Percentiles rank a stretch among this genome's conserved stretches.
These are phyloP conservation scores for Colletotrichum musicola DNA, from an alignment of 2,329 filamentous ascomycete genomes.

Conservation along the genomic window DNA sequence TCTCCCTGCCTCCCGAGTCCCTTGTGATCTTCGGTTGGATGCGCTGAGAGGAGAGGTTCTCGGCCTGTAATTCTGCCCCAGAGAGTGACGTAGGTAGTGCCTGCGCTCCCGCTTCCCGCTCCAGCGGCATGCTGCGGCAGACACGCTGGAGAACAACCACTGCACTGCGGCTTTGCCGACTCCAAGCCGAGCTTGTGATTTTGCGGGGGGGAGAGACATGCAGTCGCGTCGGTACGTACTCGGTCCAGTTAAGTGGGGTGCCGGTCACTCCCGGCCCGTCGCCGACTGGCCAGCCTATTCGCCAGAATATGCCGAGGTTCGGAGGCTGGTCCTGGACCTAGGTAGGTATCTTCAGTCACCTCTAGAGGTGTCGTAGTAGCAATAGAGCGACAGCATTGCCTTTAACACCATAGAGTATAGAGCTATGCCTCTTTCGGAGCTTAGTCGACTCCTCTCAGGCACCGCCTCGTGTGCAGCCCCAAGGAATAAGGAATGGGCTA, in stretches of 20 bases:
- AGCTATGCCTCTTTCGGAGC: constrained; percentile 2
- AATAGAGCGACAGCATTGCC: neutral
- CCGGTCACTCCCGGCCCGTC: constrained; percentile 28
- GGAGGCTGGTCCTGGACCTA: constrained; percentile 31
- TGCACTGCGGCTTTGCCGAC: constrained; percentile 57
- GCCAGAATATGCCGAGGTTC: constrained; percentile 39
- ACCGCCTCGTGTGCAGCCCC: constrained; percentile 12
- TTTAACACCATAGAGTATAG: too few species aligned
- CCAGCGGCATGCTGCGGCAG: constrained; percentile 16
- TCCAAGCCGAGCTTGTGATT: constrained; percentile 69
- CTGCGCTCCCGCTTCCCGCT: constrained; percentile 1
- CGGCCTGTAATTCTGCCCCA: constrained; percentile 32
- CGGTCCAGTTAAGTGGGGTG: neutral
- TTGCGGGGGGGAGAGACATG: constrained; percentile 57
- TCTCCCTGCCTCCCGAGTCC: neutral
- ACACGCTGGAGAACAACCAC: neutral
- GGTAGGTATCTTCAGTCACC: neutral
- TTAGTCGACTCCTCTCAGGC: neutral
- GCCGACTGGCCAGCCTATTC: constrained; percentile 30
- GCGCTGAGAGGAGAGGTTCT: neutral
- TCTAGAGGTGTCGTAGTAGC: neutral
- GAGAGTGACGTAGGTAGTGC: constrained; percentile 28
- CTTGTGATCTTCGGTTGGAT: neutral
- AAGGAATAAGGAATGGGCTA: too few species aligned
- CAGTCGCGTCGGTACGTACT: neutral